These are phyloP conservation scores for Apium graveolens DNA, from an alignment of 129 eudicot genomes.

Conservation along the genomic window DNA sequence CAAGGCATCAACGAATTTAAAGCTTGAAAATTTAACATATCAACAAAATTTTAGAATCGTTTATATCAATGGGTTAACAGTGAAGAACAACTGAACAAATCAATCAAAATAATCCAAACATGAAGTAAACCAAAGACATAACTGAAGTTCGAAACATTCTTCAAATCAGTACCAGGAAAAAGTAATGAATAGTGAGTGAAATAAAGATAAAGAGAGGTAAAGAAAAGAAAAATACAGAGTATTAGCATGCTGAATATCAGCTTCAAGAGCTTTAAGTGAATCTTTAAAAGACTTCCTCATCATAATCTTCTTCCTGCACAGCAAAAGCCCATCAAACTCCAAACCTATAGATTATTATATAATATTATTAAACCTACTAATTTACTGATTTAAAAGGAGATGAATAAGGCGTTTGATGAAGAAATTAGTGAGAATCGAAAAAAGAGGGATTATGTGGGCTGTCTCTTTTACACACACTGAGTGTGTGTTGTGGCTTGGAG, in stretches of 20 bases:
- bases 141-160: background rate
- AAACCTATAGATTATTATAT: background rate
- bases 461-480: background rate
- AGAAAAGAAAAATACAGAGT: conserved; percentile 36
- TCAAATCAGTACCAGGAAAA: background rate
- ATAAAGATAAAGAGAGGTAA: background rate
- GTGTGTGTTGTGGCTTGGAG: background rate
- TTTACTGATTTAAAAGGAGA: background rate
- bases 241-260: conserved; percentile 87
- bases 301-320: conserved; percentile 16
- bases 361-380: too few relatives aligned
- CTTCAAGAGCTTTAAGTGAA: conserved; percentile 86
- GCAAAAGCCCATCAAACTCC: conserved; percentile 47
- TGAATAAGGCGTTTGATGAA: background rate
- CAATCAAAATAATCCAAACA: background rate
- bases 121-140: background rate
- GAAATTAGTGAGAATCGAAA: background rate
- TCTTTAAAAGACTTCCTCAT: conserved; percentile 84
- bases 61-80: background rate
- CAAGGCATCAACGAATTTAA: too few relatives aligned
- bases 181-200: background rate
- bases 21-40: too few relatives aligned
- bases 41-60: too few relatives aligned
- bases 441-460: background rate
- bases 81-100: background rate